Evolutionary conservation across 768 basidiomycete genomes (phyloP), one percentile per base, ranked within the genome.

Genomic region (Kwoniella sp.): DNA sequence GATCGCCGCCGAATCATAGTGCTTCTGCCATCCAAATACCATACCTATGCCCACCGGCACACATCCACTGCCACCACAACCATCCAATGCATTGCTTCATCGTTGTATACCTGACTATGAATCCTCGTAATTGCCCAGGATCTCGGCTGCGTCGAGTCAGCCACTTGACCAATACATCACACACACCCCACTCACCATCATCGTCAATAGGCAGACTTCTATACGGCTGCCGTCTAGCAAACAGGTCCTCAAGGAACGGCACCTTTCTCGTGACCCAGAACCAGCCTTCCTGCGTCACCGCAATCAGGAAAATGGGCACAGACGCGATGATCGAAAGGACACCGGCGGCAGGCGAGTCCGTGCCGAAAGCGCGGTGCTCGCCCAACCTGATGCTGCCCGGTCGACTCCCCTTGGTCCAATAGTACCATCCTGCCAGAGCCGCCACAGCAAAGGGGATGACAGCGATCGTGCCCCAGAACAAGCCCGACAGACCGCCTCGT

Each of bases 251-350:
- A 20, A 76, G 33, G 49, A 60, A 71, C 1, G 73, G 73, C 15
- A 74, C 53, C 40, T 60, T 63, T 43, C 66, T 62, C 12, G 59
- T 46, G 10, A 71, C 52, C 62, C 67, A 69, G 22, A 62, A 62
- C 65, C 61, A 65, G 17, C 56, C 70, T 9, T 56, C 63, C 23
- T 86, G 82, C 0, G 78, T 81, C 20, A 91, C 61, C 19, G 91
- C 92, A 36, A 95, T 63, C 43, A 93, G 69, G 78, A 87, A 92
- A 84, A 86, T 92, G 0, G 92, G 92, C 2, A 96, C 81, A 9
- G 87, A 89, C 1, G 88, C 89, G 34, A 95, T 67, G 3, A 88
- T 91, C 19, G 79, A 83, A 51, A 91, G 52, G 0, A 78, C 53
- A 14, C 81, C 79, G 5, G 80, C 78, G 4, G 80, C 78, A 9